Percentiles rank a stretch among this genome's conserved stretches.
These are phyloP conservation scores for Nakazawaea ernobii DNA, from an alignment of 805 yeast genomes.

Conservation along the genomic window DNA sequence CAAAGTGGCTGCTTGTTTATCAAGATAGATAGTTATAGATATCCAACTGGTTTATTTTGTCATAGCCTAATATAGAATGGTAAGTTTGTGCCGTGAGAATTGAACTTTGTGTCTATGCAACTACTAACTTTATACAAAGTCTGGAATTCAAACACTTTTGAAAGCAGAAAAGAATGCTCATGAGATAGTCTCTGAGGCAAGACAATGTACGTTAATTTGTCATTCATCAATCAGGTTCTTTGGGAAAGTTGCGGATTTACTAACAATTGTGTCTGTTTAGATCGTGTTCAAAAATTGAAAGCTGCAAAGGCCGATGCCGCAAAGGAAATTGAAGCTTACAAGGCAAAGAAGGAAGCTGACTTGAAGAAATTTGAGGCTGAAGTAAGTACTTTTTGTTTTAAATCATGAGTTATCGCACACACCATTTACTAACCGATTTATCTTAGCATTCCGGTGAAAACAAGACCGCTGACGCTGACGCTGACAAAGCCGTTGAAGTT, in stretches of 20 bases:
- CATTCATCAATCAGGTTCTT: background rate
- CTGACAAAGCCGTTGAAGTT: constrained; percentile 64
- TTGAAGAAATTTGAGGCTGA: constrained; percentile 65
- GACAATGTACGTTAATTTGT: constrained; percentile 53
- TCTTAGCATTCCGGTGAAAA: constrained; percentile 62
- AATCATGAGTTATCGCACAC: background rate
- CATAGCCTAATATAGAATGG: background rate
- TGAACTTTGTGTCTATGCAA: no score
- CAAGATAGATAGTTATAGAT: no score
- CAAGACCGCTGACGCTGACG: constrained; percentile 70
- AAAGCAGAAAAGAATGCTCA: constrained; percentile 96
- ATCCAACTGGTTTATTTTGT: no score
- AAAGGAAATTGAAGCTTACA: constrained; percentile 81
- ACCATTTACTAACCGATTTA: constrained; percentile 1
- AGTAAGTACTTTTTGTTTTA: constrained; percentile 20
- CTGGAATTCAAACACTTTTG: constrained; percentile 66
- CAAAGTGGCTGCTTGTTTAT: no score
- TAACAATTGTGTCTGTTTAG: constrained; percentile 19
- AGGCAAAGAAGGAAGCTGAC: constrained; percentile 76
- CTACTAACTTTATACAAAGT: constrained; percentile 14
- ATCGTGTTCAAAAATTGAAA: constrained; percentile 83
- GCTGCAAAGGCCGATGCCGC: constrained; percentile 94
- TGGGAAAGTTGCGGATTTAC: background rate
- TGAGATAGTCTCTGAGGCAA: constrained; percentile 86
- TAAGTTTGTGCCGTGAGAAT: background rate